Evolutionary conservation across 257 asterid genomes (phyloP).

Genomic region (Primulina tabacum): DNA sequence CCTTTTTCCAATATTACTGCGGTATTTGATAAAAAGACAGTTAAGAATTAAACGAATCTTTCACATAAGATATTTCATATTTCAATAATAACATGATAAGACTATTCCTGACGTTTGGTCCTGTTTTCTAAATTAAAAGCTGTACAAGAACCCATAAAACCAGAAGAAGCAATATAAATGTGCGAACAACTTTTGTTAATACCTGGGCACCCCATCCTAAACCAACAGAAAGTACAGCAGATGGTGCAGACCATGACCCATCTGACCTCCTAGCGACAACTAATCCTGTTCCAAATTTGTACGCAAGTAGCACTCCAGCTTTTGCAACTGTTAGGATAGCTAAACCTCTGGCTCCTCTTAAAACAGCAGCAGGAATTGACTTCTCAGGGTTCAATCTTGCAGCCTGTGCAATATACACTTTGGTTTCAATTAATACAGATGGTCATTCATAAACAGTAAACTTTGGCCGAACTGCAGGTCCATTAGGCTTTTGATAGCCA

Average conservation of each 20-base stretch:
- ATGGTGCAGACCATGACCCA: constrained; percentile 99
- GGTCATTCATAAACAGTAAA: not conserved
- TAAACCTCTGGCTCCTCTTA: constrained; percentile 90
- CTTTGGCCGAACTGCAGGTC: not conserved
- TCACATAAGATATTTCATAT: not conserved
- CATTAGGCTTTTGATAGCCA: not conserved
- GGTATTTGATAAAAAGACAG: not conserved
- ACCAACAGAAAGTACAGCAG: constrained; percentile 88
- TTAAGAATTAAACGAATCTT: constrained; percentile 11
- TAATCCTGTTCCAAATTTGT: constrained; percentile 93
- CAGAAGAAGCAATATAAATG: constrained; percentile 5
- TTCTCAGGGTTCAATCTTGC: constrained; percentile 93
- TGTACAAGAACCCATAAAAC: not conserved
- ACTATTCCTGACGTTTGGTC: constrained; percentile 10
- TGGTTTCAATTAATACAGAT: constrained; percentile 14
- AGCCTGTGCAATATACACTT: constrained; percentile 45
- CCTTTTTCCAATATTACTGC: not conserved
- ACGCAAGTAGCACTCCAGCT: constrained; percentile 78
- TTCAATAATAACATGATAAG: not conserved
- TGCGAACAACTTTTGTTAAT: constrained; percentile 7
- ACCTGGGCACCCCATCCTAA: constrained; percentile 99
- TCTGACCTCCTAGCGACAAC: constrained; percentile 87
- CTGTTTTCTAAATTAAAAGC: not conserved
- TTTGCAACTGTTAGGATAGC: constrained; percentile 93
- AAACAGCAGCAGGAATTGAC: constrained; percentile 79